Evolutionary conservation across 495 filamentous ascomycete species (phyloP), one percentile per base, ranked within the genome.

Genomic region (Margaritispora aquatica): DNA sequence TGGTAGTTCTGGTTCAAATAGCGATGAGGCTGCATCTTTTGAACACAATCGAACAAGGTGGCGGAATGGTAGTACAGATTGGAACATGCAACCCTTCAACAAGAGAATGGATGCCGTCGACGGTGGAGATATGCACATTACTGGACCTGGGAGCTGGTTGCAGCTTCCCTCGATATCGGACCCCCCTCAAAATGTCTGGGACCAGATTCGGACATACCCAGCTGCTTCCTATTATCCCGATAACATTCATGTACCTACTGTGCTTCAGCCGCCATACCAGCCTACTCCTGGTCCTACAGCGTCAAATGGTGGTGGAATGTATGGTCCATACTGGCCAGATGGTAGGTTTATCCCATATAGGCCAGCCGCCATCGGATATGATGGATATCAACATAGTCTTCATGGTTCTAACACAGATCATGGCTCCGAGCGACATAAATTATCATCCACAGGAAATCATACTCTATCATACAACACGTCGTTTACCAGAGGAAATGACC

Each of bases 281-380:
- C 84, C 85, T 29, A 79, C 79, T 47, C 71, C 85, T 26, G 84
- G 87, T 7, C 88, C 88, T 31, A 90, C 89, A 2, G 84, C 86
- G 21, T 87, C 87, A 19, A 89, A 89, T 59, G 84, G 84, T 27
- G 83, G 82, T 34, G 85, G 84, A 2, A 81, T 87, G 17, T 88
- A 83, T 70, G 89, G 88, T 2, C 83, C 86, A 17, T 87, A 88
- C 63, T 94, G 88, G 88, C 84, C 85, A 13, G 85, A 96, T 71
- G 86, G 87, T 4, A 84, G 78, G 15, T 85, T 85, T 65, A 85
- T 87, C 26, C 88, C 88, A n/a, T 90, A 88, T 71, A 75, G 83
- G 57, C 86, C 86, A 51, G 80, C 86, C 24, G 80, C 86, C 22
- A 66, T 88, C 41, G 55, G 62, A 27, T 58, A 57, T 26, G 54